phyloP scores from a whole-genome alignment of 768 basidiomycete genomes.

The Trametes maxima region DNA sequence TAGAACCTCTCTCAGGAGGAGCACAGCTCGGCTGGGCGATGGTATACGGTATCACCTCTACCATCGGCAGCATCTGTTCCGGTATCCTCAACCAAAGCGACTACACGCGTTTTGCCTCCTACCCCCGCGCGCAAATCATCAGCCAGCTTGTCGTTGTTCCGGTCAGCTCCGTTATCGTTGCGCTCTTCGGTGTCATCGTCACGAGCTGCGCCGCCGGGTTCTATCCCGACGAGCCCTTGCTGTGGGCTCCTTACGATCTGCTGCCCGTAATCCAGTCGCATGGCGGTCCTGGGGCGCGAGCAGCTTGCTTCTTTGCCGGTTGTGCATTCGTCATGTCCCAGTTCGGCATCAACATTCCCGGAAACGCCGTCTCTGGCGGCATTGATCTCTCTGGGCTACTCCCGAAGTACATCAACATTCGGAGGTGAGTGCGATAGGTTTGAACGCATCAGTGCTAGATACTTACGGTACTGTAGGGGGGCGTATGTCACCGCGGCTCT shows the following conservation, averaged over 20 bases:
- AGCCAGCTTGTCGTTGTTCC: constrained; percentile 22
- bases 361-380: constrained; percentile 28
- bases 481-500: constrained; percentile 36
- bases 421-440: constrained; percentile 32
- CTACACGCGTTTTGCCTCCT: constrained; percentile 25
- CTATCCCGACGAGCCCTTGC: constrained; percentile 22
- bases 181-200: constrained; percentile 25
- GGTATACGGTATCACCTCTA: constrained; percentile 23
- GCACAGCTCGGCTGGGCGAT: constrained; percentile 26
- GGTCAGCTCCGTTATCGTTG: constrained; percentile 17
- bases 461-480: constrained; percentile 27
- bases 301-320: constrained; percentile 29
- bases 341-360: constrained; percentile 29
- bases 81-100: constrained; percentile 29
- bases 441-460: not conserved
- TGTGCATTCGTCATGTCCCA: constrained; percentile 28
- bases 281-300: constrained; percentile 24
- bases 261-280: constrained; percentile 18
- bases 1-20: constrained; percentile 4
- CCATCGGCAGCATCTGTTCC: constrained; percentile 24
- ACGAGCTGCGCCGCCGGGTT: constrained; percentile 25
- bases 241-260: constrained; percentile 32
- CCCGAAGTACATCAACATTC: constrained; percentile 47
- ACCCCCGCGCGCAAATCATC: constrained; percentile 14
- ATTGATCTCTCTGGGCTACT: constrained; percentile 44